Evolutionary conservation across 257 asterid species (phyloP).

Genomic region (Solanum tarijense): DNA sequence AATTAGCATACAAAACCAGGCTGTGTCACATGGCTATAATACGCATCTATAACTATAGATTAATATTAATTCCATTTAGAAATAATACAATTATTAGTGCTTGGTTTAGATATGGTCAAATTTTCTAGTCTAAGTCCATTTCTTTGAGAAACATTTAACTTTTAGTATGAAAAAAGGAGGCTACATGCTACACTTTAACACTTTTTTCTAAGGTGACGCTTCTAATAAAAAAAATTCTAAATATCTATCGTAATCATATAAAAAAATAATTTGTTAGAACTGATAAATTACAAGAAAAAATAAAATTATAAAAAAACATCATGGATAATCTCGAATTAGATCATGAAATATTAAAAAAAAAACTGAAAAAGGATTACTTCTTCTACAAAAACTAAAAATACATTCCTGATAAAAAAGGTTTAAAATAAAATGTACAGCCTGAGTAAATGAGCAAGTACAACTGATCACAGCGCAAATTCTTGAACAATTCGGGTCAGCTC

Average conservation of each 20-base stretch:
- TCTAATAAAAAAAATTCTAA: no score
- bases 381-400: neutral
- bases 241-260: accelerated
- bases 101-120: neutral
- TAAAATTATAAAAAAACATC: neutral
- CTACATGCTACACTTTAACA: no score
- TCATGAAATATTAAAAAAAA: neutral
- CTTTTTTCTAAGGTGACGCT: accelerated
- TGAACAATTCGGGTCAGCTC: slow-evolving; percentile 9
- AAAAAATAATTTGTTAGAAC: neutral
- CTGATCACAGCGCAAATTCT: neutral
- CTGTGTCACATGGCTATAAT: neutral
- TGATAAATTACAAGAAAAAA: neutral
- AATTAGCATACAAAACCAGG: neutral
- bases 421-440: slow-evolving; percentile 13
- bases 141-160: neutral
- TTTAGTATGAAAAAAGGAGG: no score
- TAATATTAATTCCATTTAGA: neutral
- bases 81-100: neutral
- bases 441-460: neutral
- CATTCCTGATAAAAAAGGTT: neutral
- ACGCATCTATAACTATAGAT: neutral
- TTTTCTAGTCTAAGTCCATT: neutral
- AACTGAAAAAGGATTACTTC: neutral
- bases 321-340: neutral